Conservation (phyloP, 1,139 yeast genomes). For the Blastobotrys illinoisensis region DNA sequence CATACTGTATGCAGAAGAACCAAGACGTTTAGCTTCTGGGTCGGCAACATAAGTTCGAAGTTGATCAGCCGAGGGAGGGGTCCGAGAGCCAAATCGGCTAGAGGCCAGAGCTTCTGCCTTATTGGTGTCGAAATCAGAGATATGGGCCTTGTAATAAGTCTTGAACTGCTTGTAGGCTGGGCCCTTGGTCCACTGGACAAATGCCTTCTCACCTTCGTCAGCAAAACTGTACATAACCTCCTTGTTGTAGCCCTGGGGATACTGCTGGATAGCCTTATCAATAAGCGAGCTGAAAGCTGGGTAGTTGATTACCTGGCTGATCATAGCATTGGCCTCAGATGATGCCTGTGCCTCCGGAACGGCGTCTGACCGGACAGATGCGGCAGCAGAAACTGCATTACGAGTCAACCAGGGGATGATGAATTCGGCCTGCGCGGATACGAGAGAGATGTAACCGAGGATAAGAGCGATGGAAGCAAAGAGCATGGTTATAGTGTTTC, state of each 20-base stretch:
- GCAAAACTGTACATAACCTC: slow-evolving; percentile 12
- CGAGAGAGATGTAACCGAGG: neutral
- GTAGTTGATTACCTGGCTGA: slow-evolving; percentile 18
- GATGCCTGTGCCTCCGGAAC: slow-evolving; percentile 23
- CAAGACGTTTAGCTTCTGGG: slow-evolving; percentile 18
- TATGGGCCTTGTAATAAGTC: slow-evolving; percentile 20
- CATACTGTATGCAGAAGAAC: slow-evolving; percentile 17
- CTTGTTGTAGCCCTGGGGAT: slow-evolving; percentile 10
- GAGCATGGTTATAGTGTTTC: neutral
- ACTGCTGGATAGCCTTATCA: slow-evolving; percentile 14
- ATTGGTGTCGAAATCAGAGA: slow-evolving; percentile 21
- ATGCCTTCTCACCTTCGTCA: slow-evolving; percentile 18
- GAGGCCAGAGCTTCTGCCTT: slow-evolving; percentile 11
- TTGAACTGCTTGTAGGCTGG: slow-evolving; percentile 22
- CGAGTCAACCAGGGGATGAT: neutral
- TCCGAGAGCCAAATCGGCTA: slow-evolving; percentile 7
- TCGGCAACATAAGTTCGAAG: slow-evolving; percentile 19
- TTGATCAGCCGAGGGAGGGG: slow-evolving; percentile 5
- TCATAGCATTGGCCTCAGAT: slow-evolving; percentile 22
- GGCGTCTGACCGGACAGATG: neutral
- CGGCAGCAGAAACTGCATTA: neutral
- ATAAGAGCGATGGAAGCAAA: neutral
- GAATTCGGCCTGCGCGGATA: neutral
- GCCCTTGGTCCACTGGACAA: slow-evolving; percentile 18
- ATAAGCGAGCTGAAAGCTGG: slow-evolving; percentile 20